phyloP scores from a whole-genome alignment of 1,284 basidiomycete genomes.

The Malassezia dermatis region DNA sequence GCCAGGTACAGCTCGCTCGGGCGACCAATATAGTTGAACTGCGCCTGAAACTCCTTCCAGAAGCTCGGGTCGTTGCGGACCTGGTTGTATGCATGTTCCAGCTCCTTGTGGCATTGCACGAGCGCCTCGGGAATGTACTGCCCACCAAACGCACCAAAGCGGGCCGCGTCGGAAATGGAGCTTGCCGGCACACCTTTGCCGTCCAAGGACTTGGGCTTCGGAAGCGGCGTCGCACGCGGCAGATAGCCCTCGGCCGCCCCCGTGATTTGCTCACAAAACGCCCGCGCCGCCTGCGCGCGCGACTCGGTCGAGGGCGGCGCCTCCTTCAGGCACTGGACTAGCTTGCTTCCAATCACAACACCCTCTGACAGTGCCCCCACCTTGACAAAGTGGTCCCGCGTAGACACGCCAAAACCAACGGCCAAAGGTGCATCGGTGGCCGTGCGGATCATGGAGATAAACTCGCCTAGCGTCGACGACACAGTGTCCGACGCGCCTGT shows the following conservation, averaged over 20 bases:
- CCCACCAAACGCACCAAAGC: slow-evolving; percentile 92
- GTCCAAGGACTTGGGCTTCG: slow-evolving; percentile 12
- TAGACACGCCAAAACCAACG: slow-evolving; percentile 92
- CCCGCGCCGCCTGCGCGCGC: slow-evolving; percentile 51
- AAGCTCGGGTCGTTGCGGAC: slow-evolving; percentile 82
- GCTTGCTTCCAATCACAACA: slow-evolving; percentile 81
- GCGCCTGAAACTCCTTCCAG: slow-evolving; percentile 78
- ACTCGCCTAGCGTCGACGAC: slow-evolving; percentile 46
- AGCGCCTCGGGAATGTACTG: slow-evolving; percentile 93
- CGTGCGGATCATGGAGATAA: slow-evolving; percentile 46
- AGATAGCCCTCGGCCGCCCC: slow-evolving; percentile 37
- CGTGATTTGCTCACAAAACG: slow-evolving; percentile 58
- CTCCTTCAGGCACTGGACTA: slow-evolving; percentile 68
- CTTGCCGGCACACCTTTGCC: neutral
- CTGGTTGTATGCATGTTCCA: slow-evolving; percentile 77
- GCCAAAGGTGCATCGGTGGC: slow-evolving; percentile 68
- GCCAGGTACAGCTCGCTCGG: slow-evolving; percentile 64
- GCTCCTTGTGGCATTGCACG: slow-evolving; percentile 76
- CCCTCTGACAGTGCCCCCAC: slow-evolving; percentile 75
- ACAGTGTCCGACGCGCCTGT: slow-evolving; percentile 76
- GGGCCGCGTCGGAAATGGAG: slow-evolving; percentile 25
- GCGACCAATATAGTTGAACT: slow-evolving; percentile 82
- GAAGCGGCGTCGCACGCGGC: slow-evolving; percentile 30
- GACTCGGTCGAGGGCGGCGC: slow-evolving; percentile 48
- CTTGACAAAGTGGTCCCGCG: slow-evolving; percentile 76